phyloP scores from a whole-genome alignment of 2,329 filamentous ascomycete genomes.

The Penicillium brasilianum region DNA sequence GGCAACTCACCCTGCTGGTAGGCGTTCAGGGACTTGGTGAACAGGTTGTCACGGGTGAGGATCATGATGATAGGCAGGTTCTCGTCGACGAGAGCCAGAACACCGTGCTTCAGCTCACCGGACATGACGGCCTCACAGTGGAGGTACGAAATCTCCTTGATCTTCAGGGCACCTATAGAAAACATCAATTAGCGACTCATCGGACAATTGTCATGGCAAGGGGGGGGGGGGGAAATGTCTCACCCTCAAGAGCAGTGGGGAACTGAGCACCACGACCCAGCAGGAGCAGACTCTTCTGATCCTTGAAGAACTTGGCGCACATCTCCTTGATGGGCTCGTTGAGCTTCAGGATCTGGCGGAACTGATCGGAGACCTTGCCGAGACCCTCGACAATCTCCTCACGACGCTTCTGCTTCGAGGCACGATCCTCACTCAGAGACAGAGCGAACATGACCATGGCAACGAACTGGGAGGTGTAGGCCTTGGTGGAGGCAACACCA shows the following conservation, averaged over 20 bases:
- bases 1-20: slow-evolving; percentile 83
- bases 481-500: slow-evolving; percentile 98
- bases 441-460: slow-evolving; percentile 99
- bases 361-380: slow-evolving; percentile 83
- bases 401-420: slow-evolving; percentile 88
- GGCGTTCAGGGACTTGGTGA: slow-evolving; percentile 98
- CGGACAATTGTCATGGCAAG: neutral
- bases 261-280: slow-evolving; percentile 95
- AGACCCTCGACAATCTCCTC: slow-evolving; percentile 97
- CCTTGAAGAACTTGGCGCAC: slow-evolving; percentile 89
- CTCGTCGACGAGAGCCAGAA: slow-evolving; percentile 95
- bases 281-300: slow-evolving; percentile 94
- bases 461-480: slow-evolving; percentile 98
- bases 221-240: slow-evolving; percentile 29
- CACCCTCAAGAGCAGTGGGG: slow-evolving; percentile 87
- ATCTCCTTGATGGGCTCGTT: slow-evolving; percentile 94
- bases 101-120: slow-evolving; percentile 98
- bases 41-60: slow-evolving; percentile 91
- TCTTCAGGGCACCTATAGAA: slow-evolving; percentile 79
- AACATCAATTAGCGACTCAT: slow-evolving; percentile 19
- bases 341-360: slow-evolving; percentile 87
- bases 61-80: slow-evolving; percentile 99
- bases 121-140: slow-evolving; percentile 99
- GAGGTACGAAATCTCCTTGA: slow-evolving; percentile 99
- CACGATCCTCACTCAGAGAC: slow-evolving; percentile 93